These are phyloP conservation scores for Carex pumila DNA, from an alignment of 176 grass and related monocot species.

Conservation along the genomic window DNA sequence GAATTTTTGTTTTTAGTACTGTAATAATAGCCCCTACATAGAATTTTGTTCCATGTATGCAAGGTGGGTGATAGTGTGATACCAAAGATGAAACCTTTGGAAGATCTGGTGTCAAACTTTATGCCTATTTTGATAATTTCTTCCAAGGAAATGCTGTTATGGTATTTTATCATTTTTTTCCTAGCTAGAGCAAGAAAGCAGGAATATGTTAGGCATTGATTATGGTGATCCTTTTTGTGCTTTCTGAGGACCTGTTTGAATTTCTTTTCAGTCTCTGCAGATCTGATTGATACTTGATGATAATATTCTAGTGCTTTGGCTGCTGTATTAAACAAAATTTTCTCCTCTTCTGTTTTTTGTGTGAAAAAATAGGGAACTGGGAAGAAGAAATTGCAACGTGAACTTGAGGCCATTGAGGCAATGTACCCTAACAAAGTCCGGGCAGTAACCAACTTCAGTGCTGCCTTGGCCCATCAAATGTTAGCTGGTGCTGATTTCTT, in stretches of 20 bases:
- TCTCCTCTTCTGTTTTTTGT: background rate
- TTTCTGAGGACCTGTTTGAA: background rate
- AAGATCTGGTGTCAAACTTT: background rate
- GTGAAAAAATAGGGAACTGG: conserved; percentile 53
- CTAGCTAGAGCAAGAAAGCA: background rate
- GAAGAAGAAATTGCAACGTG: conserved; percentile 70
- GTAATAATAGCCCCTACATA: background rate
- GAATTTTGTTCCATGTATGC: background rate
- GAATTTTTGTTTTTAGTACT: background rate
- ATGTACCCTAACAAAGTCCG: conserved; percentile 55
- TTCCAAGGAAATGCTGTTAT: background rate
- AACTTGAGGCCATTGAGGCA: conserved; percentile 46
- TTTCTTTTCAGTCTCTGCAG: background rate
- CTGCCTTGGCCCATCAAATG: conserved; percentile 64
- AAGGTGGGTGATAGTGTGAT: background rate
- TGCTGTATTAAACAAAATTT: background rate
- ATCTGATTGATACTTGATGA: background rate
- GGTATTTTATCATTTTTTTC: background rate
- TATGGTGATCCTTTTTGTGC: background rate
- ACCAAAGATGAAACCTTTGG: background rate
- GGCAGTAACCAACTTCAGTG: conserved; percentile 80
- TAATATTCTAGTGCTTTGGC: background rate
- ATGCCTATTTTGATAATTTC: background rate
- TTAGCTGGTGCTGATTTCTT: conserved; percentile 89
- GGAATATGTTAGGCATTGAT: background rate